A percentile compares a stretch with the other conserved stretches of the same genome.
Conservation (phyloP, 257 asterid genomes). For the Plantago elongata region DNA sequence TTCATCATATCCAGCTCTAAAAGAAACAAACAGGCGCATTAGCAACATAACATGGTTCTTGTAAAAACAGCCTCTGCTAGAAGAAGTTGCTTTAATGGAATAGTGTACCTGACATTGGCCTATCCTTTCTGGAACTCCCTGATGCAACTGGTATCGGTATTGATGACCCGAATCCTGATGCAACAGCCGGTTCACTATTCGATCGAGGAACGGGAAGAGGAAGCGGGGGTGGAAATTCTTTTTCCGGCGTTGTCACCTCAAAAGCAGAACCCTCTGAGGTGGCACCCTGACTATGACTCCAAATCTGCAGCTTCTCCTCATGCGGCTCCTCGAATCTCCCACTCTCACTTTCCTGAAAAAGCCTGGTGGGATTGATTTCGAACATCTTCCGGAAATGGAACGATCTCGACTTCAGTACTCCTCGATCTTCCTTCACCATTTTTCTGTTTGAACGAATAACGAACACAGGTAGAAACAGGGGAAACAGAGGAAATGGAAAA, state of each 20-base stretch:
- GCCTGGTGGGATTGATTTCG: constrained; percentile 27
- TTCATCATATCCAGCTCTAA: constrained; percentile 70
- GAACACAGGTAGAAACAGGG: not conserved
- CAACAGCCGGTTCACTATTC: constrained; percentile 14
- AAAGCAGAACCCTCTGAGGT: constrained; percentile 21
- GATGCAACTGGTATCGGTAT: not conserved
- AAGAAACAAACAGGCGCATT: constrained; percentile 9
- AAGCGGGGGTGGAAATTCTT: constrained; percentile 1
- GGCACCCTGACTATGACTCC: constrained; percentile 19
- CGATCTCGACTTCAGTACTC: constrained; percentile 41
- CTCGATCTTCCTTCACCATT: constrained; percentile 36
- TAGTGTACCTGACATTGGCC: constrained; percentile 34
- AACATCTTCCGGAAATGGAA: constrained; percentile 47
- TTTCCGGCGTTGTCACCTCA: constrained; percentile 18
- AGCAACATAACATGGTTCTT: not conserved
- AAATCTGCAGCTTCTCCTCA: constrained; percentile 22
- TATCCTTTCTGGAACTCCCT: constrained; percentile 25
- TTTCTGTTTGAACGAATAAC: not conserved
- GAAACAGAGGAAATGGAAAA: constrained; percentile 6
- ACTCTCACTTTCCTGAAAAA: constrained; percentile 28
- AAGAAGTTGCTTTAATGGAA: too few species aligned
- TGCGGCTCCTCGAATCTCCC: constrained; percentile 21
- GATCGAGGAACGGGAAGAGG: constrained; percentile 19
- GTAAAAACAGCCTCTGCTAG: too few species aligned
- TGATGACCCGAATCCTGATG: not conserved